phyloP scores from a whole-genome alignment of 2,329 filamentous ascomycete species.

The Sporothrix mexicana region DNA sequence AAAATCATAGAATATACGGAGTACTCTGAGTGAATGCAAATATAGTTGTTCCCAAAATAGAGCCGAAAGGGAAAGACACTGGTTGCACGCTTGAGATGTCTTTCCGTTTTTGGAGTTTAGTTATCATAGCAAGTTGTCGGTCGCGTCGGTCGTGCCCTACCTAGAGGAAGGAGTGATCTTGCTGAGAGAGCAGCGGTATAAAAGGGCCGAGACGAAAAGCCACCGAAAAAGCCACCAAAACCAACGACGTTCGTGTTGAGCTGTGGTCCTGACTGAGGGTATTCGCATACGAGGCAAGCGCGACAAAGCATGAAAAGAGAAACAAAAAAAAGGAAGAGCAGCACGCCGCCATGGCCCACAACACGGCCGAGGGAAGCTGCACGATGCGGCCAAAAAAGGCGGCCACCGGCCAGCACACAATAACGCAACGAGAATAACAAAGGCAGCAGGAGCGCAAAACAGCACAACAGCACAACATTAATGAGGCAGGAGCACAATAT shows the following conservation, averaged over 20 bases:
- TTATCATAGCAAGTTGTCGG: background rate
- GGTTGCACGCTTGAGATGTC: background rate
- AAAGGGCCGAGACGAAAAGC: constrained; percentile 22
- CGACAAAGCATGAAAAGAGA: background rate
- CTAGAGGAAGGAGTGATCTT: background rate
- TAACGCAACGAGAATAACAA: background rate
- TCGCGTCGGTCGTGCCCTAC: background rate
- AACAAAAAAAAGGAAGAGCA: background rate
- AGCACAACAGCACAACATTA: too few relatives aligned
- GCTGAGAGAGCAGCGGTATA: constrained; percentile 25
- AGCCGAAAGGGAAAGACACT: background rate
- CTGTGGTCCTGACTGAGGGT: constrained; percentile 4
- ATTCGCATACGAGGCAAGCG: background rate
- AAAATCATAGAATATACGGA: too few relatives aligned
- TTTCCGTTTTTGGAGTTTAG: background rate
- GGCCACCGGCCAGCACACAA: constrained; percentile 24
- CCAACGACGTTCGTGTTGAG: constrained; percentile 6
- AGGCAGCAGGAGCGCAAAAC: background rate
- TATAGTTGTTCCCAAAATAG: background rate
- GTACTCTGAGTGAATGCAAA: too few relatives aligned
- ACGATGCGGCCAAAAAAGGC: constrained; percentile 28
- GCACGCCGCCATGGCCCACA: constrained; percentile 1
- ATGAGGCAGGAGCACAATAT: background rate
- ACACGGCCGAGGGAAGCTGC: constrained; percentile 14
- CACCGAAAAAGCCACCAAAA: background rate